Evolutionary conservation across 75 land plant species (phyloP).

Genomic region (Picea sitchensis): DNA sequence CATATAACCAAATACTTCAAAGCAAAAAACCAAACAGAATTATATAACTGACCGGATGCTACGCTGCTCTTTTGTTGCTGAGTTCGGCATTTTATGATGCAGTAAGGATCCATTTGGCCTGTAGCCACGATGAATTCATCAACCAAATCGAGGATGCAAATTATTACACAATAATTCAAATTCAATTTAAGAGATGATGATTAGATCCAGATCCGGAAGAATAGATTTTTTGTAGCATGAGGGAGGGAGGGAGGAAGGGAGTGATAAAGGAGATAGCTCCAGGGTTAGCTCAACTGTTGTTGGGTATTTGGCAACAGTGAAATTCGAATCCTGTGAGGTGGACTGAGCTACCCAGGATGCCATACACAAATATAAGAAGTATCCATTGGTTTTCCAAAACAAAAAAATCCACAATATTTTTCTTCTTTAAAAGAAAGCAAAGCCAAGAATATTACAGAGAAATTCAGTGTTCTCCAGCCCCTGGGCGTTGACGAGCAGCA

Average conservation of each 20-base stretch:
- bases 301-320: no score
- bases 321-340: no score
- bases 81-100: conserved; percentile 35
- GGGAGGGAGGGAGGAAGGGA: neutral
- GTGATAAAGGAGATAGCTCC: neutral
- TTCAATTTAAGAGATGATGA: neutral
- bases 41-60: conserved; percentile 25
- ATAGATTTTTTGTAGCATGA: neutral
- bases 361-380: no score
- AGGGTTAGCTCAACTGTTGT: no score
- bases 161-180: neutral
- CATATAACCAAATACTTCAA: no score
- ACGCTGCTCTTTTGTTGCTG: conserved; percentile 63
- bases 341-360: no score
- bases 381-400: no score
- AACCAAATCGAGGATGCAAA: neutral
- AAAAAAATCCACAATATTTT: no score
- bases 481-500: conserved; percentile 43
- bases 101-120: conserved; percentile 71
- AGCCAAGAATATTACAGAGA: conserved; percentile 21
- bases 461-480: conserved; percentile 45
- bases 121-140: neutral
- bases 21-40: neutral
- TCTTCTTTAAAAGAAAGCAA: no score
- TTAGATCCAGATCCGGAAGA: neutral